Conservation (phyloP, 352 stramenopile species). For the Pythium angustatum region DNA sequence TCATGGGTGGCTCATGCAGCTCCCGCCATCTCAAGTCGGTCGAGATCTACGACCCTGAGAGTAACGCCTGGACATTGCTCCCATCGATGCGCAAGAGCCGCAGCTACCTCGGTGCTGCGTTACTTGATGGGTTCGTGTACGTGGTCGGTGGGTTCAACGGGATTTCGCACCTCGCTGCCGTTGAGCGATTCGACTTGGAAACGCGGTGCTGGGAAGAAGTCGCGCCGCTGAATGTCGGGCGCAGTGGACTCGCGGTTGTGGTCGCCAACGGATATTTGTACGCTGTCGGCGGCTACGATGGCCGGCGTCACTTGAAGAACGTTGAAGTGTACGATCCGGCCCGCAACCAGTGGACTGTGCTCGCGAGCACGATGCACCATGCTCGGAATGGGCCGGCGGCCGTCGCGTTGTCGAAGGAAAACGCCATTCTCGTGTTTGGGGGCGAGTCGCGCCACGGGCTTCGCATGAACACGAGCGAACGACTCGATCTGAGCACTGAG, state of each 20-base stretch:
- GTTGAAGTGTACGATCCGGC: constrained; percentile 63
- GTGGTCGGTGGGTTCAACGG: constrained; percentile 74
- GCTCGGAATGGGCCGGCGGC: constrained; percentile 63
- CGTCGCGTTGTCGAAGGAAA: constrained; percentile 44
- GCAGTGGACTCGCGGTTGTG: constrained; percentile 60
- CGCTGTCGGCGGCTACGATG: constrained; percentile 73
- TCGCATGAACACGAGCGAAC: constrained; percentile 65
- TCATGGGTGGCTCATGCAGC: constrained; percentile 63
- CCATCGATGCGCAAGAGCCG: constrained; percentile 55
- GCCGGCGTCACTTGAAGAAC: constrained; percentile 59
- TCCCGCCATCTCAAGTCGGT: constrained; percentile 59
- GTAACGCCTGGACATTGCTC: constrained; percentile 50
- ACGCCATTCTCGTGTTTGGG: constrained; percentile 64
- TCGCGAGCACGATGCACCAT: constrained; percentile 49
- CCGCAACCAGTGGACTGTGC: constrained; percentile 45
- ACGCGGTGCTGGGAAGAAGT: constrained; percentile 55
- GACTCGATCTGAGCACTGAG: constrained; percentile 40
- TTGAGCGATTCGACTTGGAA: constrained; percentile 58
- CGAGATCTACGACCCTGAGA: constrained; percentile 56
- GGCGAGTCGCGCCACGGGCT: constrained; percentile 66
- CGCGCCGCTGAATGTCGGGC: constrained; percentile 46
- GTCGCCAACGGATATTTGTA: constrained; percentile 51
- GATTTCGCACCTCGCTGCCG: constrained; percentile 48
- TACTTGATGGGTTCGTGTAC: constrained; percentile 57
- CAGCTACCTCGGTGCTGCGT: constrained; percentile 62